phyloP scores from a whole-genome alignment of 2,329 filamentous ascomycete genomes.

The Sporothrix euskadiensis region DNA sequence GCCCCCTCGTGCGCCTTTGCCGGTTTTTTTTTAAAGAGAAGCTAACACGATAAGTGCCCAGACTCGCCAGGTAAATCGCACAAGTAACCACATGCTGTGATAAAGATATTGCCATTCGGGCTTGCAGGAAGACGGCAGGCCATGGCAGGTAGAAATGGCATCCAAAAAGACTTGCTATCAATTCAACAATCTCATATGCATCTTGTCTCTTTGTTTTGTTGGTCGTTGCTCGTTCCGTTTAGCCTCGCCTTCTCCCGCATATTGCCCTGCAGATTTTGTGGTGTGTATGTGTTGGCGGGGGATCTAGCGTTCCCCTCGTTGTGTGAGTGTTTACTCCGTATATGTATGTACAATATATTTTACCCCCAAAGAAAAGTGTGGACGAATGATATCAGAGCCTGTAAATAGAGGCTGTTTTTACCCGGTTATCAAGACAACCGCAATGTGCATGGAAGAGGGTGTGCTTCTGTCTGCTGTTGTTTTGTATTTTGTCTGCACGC shows the following conservation, averaged over 20 bases:
- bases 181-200: not conserved
- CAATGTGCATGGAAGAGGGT: not conserved
- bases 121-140: not conserved
- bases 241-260: conserved; percentile 23
- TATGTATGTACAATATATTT: not conserved
- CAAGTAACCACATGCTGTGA: not conserved
- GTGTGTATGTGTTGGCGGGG: not conserved
- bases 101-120: not conserved
- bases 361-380: not conserved
- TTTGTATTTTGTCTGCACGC: not conserved
- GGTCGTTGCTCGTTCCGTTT: conserved; percentile 11
- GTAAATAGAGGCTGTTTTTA: not conserved
- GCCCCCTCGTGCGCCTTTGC: conserved; percentile 4
- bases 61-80: not conserved
- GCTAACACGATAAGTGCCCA: not conserved
- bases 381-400: not conserved
- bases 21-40: not conserved
- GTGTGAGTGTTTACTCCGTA: not conserved
- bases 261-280: conserved; percentile 14
- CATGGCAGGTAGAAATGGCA: not conserved
- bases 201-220: not conserved
- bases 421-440: conserved; percentile 4
- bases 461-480: not conserved
- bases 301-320: not conserved
- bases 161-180: not conserved